Conservation (phyloP, 176 grass and related monocot genomes). For the Thinopyrum elongatum region DNA sequence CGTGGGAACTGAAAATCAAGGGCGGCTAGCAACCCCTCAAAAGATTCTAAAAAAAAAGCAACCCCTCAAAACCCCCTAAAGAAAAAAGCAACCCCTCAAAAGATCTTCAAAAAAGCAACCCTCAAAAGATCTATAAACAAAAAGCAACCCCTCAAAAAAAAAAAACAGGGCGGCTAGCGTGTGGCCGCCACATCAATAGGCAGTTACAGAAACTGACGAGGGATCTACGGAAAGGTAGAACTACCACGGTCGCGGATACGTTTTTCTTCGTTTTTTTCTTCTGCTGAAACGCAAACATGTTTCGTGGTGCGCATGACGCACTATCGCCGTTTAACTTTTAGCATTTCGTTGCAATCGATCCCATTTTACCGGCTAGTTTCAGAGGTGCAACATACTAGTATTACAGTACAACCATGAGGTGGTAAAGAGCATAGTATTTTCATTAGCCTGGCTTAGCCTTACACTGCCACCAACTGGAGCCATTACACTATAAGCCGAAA, state of each 20-base stretch:
- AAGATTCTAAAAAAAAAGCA: too few relatives aligned
- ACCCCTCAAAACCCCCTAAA: too few relatives aligned
- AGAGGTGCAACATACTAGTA: neutral
- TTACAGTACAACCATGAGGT: neutral
- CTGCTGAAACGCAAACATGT: neutral
- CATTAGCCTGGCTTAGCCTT: neutral
- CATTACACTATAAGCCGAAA: too few relatives aligned
- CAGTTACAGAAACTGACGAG: conserved; percentile 2
- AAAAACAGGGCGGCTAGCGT: neutral
- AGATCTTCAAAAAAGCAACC: too few relatives aligned
- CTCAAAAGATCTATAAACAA: too few relatives aligned
- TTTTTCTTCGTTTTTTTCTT: neutral
- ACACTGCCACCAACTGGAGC: too few relatives aligned
- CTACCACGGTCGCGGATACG: neutral
- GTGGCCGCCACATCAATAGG: neutral
- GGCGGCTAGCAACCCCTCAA: neutral
- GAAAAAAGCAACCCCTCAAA: too few relatives aligned
- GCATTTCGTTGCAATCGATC: neutral
- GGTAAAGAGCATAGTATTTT: neutral
- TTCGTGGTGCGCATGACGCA: neutral
- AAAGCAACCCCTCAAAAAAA: too few relatives aligned
- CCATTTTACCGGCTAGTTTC: neutral
- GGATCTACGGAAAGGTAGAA: neutral
- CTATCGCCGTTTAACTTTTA: neutral
- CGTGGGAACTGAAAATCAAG: neutral